Percentiles rank a stretch among this genome's conserved stretches.
Conservation (phyloP, 164 flowering plant species). For the Aristolochia contorta region DNA sequence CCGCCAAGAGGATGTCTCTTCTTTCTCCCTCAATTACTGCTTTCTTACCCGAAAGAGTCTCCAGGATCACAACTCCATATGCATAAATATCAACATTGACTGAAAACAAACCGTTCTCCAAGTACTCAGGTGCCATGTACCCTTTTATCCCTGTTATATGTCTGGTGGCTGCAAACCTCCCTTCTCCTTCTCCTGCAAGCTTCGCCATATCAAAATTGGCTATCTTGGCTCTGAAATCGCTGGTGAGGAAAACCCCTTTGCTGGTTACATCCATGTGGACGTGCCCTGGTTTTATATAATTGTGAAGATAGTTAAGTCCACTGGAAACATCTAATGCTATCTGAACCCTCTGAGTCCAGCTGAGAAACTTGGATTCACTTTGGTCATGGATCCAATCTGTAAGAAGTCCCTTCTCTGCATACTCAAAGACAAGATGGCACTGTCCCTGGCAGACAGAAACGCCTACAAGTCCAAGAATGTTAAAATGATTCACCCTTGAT, state of each 20-base stretch:
- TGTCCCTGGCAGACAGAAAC: constrained; percentile 24
- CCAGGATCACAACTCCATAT: constrained; percentile 10
- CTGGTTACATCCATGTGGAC: constrained; percentile 10
- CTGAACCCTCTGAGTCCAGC: constrained; percentile 9
- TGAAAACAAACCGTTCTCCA: constrained; percentile 8
- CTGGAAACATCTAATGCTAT: constrained; percentile 8
- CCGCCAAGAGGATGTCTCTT: not conserved
- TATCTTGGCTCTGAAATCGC: constrained; percentile 9
- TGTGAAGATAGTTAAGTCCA: constrained; percentile 15
- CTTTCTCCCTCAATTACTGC: constrained; percentile 24
- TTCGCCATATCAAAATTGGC: constrained; percentile 8
- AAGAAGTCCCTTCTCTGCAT: constrained; percentile 41
- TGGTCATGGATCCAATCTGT: constrained; percentile 31
- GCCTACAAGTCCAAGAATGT: constrained; percentile 44
- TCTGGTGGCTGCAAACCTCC: not conserved
- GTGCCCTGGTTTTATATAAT: constrained; percentile 1
- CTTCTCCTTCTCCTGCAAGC: not conserved
- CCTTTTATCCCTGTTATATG: constrained; percentile 7
- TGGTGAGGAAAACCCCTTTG: constrained; percentile 6
- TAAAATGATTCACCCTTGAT: constrained; percentile 50
- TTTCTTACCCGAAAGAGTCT: constrained; percentile 5
- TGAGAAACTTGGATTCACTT: constrained; percentile 4
- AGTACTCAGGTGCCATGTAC: constrained; percentile 14
- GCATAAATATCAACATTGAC: constrained; percentile 10
- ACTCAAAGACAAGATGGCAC: constrained; percentile 49